A percentile compares a stretch with the other conserved stretches of the same genome.
Evolutionary conservation across 176 grass and related monocot genomes (phyloP).

Genomic region (Lolium multiflorum): DNA sequence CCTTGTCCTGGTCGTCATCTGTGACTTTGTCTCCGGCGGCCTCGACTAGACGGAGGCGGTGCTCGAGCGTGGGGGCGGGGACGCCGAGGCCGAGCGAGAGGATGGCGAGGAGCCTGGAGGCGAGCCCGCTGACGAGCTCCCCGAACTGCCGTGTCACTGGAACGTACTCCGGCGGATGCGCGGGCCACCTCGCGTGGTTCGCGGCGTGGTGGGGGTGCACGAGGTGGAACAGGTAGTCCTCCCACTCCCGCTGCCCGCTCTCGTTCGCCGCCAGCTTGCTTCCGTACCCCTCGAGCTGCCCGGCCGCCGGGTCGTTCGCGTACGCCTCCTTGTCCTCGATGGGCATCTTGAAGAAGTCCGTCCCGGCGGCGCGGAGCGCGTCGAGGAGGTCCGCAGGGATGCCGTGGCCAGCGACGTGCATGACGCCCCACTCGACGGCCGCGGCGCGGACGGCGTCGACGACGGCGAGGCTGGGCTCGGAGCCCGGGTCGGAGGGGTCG

Average conservation of each 20-base stretch:
- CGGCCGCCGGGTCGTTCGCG: constrained; percentile 74
- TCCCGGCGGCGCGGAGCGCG: constrained; percentile 54
- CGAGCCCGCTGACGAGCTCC: constrained; percentile 29
- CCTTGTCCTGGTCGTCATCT: not conserved
- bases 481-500: not conserved
- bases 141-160: constrained; percentile 19
- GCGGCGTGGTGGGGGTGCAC: constrained; percentile 57
- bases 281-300: constrained; percentile 73
- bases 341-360: constrained; percentile 70
- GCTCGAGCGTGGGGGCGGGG: constrained; percentile 40
- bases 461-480: constrained; percentile 15
- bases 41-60: constrained; percentile 28
- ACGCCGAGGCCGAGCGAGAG: constrained; percentile 73
- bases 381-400: constrained; percentile 56
- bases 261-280: constrained; percentile 72
- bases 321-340: constrained; percentile 73
- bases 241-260: constrained; percentile 74
- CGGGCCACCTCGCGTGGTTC: constrained; percentile 62
- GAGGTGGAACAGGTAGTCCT: constrained; percentile 97
- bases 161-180: constrained; percentile 57
- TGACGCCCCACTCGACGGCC: constrained; percentile 83
- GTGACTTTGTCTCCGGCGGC: not conserved
- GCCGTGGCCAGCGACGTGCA: constrained; percentile 85
- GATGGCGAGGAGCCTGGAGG: constrained; percentile 60
- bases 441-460: constrained; percentile 62